These are phyloP conservation scores for Sanguinoderma infundibulare DNA, from an alignment of 1,284 basidiomycete genomes.

Conservation along the genomic window DNA sequence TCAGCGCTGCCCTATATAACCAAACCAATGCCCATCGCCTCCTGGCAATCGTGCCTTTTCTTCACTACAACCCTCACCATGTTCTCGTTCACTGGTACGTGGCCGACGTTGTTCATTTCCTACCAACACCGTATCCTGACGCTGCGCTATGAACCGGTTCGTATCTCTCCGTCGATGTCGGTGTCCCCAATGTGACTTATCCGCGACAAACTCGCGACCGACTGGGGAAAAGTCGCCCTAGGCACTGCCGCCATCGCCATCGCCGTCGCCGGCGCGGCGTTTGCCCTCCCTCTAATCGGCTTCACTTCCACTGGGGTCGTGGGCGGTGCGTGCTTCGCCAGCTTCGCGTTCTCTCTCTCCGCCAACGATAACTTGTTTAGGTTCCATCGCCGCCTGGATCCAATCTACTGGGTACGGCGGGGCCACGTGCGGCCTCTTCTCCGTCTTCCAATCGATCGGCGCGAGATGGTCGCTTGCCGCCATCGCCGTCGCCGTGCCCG, in stretches of 20 bases:
- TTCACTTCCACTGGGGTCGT: slow-evolving; percentile 2
- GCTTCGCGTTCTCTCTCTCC: background rate
- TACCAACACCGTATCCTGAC: too few species aligned
- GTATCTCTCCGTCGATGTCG: background rate
- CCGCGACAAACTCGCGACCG: background rate
- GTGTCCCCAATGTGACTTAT: background rate
- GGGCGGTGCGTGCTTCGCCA: background rate
- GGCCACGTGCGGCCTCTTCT: slow-evolving; percentile 10
- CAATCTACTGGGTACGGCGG: slow-evolving; percentile 11
- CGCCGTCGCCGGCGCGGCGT: background rate
- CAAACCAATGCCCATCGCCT: too few species aligned
- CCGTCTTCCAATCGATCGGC: slow-evolving; percentile 4
- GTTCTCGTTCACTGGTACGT: too few species aligned
- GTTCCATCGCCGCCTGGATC: slow-evolving; percentile 5
- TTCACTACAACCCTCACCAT: too few species aligned
- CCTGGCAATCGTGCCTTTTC: too few species aligned
- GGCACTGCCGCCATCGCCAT: background rate
- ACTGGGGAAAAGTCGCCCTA: background rate
- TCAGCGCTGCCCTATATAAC: too few species aligned
- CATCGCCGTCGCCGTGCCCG: background rate
- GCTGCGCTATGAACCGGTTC: background rate
- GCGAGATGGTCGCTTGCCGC: too few species aligned
- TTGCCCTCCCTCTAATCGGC: slow-evolving; percentile 3
- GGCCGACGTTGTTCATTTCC: too few species aligned
- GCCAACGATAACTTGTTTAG: background rate